Base-by-base conservation (phyloP, 2,329 filamentous ascomycete species). In the Neopestalotiopsis clavispora region DNA sequence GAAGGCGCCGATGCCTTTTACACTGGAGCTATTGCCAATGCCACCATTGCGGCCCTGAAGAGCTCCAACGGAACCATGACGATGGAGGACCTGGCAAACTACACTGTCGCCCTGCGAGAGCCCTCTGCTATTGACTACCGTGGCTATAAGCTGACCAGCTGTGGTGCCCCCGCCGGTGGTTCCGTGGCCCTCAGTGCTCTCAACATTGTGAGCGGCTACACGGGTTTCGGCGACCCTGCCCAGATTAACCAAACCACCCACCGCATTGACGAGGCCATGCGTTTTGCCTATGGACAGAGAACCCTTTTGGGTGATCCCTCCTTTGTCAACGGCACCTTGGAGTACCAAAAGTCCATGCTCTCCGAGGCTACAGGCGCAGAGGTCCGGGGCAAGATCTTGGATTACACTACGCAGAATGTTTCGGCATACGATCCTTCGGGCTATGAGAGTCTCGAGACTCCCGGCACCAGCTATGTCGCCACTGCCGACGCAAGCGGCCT, bases 241-340 rank as follows among this genome's bases (percentile, higher is more conserved):
- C 80, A 83, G 2, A 81, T 83, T 62, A 86, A 87, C 71, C 77
- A 94, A 0, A 93, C 90, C 52, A 93, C 92, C 0, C 94, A 97
- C 77, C 85, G 91, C 0, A 81, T 97, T n/a, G 90, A 95, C 71
- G 94, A 97, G 82, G 91, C 93, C 1, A 92, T 97, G 69, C 85
- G 92, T 7, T 97, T 95, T 76, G 93, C 90, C 0, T 97, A 97
- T 74, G 94, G 91, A 2, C 81, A 91, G 83, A 88, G 94, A 65
- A 86, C 88, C 1, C 69, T 92, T 40, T 85, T 97, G 0, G 94
- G 93, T 1, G 94, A 97, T 72, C 94, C 94, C 0, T 82, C 82
- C 0, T 97, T 92, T 74, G 87, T 95, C 6, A 74, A 79, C 0
- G 82, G 86, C 0, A 86, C 92, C 12, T 82, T 92, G 58, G 81